These are phyloP conservation scores for Starmerella lactis-condensi DNA, from an alignment of 805 yeast species.

Conservation along the genomic window DNA sequence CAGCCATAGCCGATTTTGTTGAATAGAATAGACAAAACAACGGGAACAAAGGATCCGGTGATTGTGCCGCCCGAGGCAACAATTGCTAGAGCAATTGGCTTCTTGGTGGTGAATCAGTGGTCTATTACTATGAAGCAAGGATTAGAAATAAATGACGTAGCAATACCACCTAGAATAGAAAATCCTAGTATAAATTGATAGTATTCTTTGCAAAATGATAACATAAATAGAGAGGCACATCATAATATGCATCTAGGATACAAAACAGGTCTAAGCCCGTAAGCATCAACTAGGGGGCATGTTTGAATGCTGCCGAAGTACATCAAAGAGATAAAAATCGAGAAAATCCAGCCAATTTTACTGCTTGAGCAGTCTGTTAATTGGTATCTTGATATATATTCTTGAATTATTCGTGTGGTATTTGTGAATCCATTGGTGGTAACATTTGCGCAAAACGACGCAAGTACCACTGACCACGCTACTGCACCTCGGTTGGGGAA, in stretches of 20 bases:
- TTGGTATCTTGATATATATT: constrained; percentile 33
- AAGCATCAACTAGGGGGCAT: constrained; percentile 38
- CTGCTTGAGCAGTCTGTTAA: constrained; percentile 26
- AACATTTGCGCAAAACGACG: constrained; percentile 37
- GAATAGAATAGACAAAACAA: constrained; percentile 31
- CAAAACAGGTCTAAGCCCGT: constrained; percentile 33
- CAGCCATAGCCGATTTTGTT: constrained; percentile 36
- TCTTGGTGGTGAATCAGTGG: constrained; percentile 39
- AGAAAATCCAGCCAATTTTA: constrained; percentile 50
- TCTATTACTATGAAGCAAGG: constrained; percentile 37
- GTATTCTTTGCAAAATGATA: constrained; percentile 31
- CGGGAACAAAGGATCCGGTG: constrained; percentile 45
- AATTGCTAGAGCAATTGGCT: constrained; percentile 42
- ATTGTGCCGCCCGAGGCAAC: constrained; percentile 47
- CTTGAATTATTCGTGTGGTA: constrained; percentile 46
- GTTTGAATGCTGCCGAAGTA: constrained; percentile 31
- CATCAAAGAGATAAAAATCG: constrained; percentile 21
- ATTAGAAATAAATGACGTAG: constrained; percentile 27
- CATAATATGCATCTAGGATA: constrained; percentile 28
- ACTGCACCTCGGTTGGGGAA: constrained; percentile 35
- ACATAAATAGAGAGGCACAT: constrained; percentile 32
- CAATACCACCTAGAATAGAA: constrained; percentile 33
- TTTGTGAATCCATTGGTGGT: constrained; percentile 47
- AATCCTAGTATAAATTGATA: constrained; percentile 43
- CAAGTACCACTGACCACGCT: constrained; percentile 36